Percentiles rank a stretch among this genome's conserved stretches.
Evolutionary conservation across 345 rosid genomes (phyloP).

Genomic region (Eutrema heterophyllum): DNA sequence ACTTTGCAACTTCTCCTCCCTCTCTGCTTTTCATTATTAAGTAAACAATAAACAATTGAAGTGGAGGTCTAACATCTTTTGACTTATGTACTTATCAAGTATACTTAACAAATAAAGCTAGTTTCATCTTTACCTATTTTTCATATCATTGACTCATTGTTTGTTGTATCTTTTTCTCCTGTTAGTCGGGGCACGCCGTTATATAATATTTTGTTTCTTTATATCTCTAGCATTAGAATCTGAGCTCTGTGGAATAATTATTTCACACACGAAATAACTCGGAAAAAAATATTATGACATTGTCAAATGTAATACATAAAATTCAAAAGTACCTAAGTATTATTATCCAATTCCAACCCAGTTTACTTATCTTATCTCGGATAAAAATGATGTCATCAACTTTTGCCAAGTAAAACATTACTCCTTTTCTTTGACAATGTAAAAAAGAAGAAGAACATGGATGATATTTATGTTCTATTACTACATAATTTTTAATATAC

Average conservation of each 20-base stretch:
- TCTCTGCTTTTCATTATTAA: background rate
- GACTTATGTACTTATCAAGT: conserved; percentile 12
- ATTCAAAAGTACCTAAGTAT: background rate
- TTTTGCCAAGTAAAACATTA: background rate
- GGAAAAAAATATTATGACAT: background rate
- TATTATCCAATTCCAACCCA: background rate
- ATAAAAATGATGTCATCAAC: background rate
- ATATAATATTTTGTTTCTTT: background rate
- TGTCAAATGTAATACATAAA: background rate
- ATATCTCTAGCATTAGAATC: background rate
- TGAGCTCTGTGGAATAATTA: background rate
- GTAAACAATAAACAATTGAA: background rate
- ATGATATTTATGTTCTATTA: background rate
- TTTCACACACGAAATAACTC: background rate
- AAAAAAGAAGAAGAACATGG: too few relatives aligned
- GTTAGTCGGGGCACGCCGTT: background rate
- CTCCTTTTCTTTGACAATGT: background rate
- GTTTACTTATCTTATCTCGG: background rate
- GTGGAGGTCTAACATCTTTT: background rate
- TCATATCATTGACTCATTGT: background rate
- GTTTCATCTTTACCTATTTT: background rate
- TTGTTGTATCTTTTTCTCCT: background rate
- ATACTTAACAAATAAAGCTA: background rate
- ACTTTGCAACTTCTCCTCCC: background rate
- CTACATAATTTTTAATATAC: background rate